Base-by-base conservation (phyloP, 139 green algal species). In the Tetradesmus lagerheimii region DNA sequence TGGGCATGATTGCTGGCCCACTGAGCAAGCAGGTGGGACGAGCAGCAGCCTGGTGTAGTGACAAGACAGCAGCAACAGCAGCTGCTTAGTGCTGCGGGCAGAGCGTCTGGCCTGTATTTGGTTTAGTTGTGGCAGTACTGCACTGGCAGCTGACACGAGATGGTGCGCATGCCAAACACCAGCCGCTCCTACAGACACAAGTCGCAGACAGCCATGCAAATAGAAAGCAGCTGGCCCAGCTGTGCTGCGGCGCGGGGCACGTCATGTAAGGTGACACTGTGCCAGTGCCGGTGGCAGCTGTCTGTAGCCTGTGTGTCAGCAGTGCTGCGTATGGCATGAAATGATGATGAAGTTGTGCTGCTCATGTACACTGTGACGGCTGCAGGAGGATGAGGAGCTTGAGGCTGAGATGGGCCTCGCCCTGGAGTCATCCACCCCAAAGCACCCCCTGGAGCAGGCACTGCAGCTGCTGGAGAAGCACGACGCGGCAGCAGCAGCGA, bases 341-440 rank as follows among this genome's bases (percentile, higher is more conserved):
- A n/a, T n/a, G n/a, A n/a, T n/a, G n/a, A n/a, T 43, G 75, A 82
- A 20, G 45, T 57, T n/a, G 4, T 5, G 57, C 20, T 39, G 1
- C 75, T 11, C 75, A 81, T 79, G 16, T n/a, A n/a, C n/a, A n/a
- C n/a, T n/a, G n/a, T n/a, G n/a, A n/a, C n/a, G n/a, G 1, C 39
- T 89, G 84, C 84, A 89, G 84, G 84, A 89, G n/a, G 66, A 89
- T 74, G 84, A 89, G 23, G 84, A 89, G 41, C 34, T 89, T n/a
- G 84, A 89, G 39, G 66, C 84, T 38, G 84, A 89, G 27, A 66
- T 89, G 67, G 84, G 66, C 3, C 62, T 81, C 37, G 37, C n/a
- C 23, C 39, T 66, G 34, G 66, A 89, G 27, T n/a, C 12, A 20
- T 53, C 9, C 4, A 80, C 66, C 31, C 66, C 84, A n/a, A 81